Percentiles rank a stretch among this genome's conserved stretches.
Conservation (phyloP, 2,329 filamentous ascomycete genomes). For the Beauveria scarabaeidicola region DNA sequence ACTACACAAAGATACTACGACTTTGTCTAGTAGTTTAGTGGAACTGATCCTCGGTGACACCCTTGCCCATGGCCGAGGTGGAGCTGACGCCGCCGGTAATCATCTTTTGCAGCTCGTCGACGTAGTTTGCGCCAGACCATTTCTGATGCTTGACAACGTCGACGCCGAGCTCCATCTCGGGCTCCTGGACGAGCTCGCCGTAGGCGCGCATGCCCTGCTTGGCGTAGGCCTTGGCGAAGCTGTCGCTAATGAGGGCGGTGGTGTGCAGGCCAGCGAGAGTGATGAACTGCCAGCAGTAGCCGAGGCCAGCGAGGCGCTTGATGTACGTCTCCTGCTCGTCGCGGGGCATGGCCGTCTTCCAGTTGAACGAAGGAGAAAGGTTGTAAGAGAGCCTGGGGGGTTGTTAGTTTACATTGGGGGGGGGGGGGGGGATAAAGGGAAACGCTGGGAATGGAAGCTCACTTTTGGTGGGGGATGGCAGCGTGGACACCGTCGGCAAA, state of each 20-base stretch:
- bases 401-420: conserved; percentile 13
- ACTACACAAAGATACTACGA: neutral
- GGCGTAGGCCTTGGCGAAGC: conserved; percentile 76
- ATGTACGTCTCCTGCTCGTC: conserved; percentile 97
- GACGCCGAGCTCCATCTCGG: conserved; percentile 82
- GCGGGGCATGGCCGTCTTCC: conserved; percentile 89
- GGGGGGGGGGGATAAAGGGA: neutral
- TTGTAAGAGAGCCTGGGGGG: conserved; percentile 78
- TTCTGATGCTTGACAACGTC: conserved; percentile 99
- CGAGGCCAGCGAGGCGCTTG: conserved; percentile 71
- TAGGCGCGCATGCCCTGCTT: conserved; percentile 89
- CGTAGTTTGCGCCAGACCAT: conserved; percentile 92
- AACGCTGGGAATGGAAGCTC: conserved; percentile 26
- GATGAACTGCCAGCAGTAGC: conserved; percentile 99
- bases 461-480: conserved; percentile 95
- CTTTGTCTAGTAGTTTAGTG: conserved; percentile 31
- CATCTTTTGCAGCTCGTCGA: conserved; percentile 95
- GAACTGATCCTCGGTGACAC: conserved; percentile 97
- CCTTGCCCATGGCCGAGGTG: conserved; percentile 93
- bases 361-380: conserved; percentile 98
- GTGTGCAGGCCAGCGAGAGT: conserved; percentile 96
- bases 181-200: conserved; percentile 94
- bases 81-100: conserved; percentile 85
- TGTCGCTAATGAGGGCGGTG: conserved; percentile 83
- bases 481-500: conserved; percentile 92